Percentiles rank a stretch among this genome's conserved stretches.
phyloP scores from a whole-genome alignment of 306 rosid species.

The Senna tora region DNA sequence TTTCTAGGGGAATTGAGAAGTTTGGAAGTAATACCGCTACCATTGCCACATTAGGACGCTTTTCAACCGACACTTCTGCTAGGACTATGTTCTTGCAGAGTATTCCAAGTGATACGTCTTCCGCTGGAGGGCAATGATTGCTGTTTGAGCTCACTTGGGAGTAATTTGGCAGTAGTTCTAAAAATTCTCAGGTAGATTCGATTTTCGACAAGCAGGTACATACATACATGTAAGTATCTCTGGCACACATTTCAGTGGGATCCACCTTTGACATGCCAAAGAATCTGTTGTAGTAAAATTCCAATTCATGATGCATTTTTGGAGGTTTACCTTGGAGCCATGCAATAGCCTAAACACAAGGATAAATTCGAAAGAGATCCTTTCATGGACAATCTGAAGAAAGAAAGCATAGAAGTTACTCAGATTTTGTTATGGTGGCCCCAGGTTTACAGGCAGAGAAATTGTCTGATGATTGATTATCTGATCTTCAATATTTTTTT shows the following conservation, averaged over 20 bases:
- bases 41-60: constrained; percentile 75
- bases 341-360: neutral
- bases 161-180: constrained; percentile 28
- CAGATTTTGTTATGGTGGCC: neutral
- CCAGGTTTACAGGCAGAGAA: neutral
- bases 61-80: constrained; percentile 56
- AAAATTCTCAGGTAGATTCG: neutral
- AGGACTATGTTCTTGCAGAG: constrained; percentile 79
- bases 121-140: constrained; percentile 44
- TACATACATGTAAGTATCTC: neutral
- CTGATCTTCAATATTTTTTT: neutral
- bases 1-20: constrained; percentile 93
- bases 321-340: neutral
- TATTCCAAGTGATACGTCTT: constrained; percentile 55
- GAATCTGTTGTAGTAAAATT: neutral
- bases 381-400: constrained; percentile 3
- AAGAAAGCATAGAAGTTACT: neutral
- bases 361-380: constrained; percentile 5
- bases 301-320: neutral
- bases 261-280: neutral
- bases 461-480: neutral
- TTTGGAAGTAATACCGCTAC: constrained; percentile 92
- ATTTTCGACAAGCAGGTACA: neutral
- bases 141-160: constrained; percentile 29
- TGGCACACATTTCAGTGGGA: neutral